These are phyloP conservation scores for Kuraishia molischiana DNA, from an alignment of 805 yeast genomes.

Conservation along the genomic window DNA sequence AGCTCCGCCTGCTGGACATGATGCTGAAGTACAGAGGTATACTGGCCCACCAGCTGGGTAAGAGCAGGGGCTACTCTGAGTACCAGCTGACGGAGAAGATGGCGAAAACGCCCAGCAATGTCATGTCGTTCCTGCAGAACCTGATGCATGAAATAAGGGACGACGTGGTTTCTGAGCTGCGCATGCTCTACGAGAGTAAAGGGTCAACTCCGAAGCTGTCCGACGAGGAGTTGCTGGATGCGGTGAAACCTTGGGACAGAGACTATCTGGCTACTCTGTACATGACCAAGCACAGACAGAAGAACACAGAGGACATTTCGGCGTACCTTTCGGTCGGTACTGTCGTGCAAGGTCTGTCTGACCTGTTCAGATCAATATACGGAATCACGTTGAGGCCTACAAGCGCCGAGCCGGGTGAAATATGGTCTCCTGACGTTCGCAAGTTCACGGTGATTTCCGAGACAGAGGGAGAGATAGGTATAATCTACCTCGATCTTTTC, in stretches of 20 bases:
- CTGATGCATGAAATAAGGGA: conserved; percentile 42
- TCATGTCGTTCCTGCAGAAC: conserved; percentile 53
- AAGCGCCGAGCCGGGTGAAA: conserved; percentile 57
- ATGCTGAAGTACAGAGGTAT: conserved; percentile 58
- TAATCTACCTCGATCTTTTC: conserved; percentile 82
- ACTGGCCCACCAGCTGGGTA: conserved; percentile 67
- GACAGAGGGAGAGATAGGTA: conserved; percentile 56
- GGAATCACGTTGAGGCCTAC: conserved; percentile 70
- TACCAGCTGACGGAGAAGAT: conserved; percentile 79
- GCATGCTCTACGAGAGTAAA: conserved; percentile 28
- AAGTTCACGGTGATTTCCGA: conserved; percentile 69
- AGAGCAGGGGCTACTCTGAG: conserved; percentile 56
- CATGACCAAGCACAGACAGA: conserved; percentile 22
- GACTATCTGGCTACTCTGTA: conserved; percentile 39
- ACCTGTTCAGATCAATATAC: conserved; percentile 60
- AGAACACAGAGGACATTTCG: conserved; percentile 39
- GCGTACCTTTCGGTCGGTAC: conserved; percentile 78
- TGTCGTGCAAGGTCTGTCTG: conserved; percentile 73
- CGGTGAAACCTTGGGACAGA: conserved; percentile 85
- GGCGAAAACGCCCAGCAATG: conserved; percentile 78
- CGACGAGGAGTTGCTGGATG: conserved; percentile 30
- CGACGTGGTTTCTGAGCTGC: conserved; percentile 52
- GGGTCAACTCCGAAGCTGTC: conserved; percentile 10
- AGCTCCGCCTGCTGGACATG: conserved; percentile 46
- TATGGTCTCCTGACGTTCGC: conserved; percentile 83